Conservation (phyloP, 208 protist species). For the Wallacemonas rigidus region DNA sequence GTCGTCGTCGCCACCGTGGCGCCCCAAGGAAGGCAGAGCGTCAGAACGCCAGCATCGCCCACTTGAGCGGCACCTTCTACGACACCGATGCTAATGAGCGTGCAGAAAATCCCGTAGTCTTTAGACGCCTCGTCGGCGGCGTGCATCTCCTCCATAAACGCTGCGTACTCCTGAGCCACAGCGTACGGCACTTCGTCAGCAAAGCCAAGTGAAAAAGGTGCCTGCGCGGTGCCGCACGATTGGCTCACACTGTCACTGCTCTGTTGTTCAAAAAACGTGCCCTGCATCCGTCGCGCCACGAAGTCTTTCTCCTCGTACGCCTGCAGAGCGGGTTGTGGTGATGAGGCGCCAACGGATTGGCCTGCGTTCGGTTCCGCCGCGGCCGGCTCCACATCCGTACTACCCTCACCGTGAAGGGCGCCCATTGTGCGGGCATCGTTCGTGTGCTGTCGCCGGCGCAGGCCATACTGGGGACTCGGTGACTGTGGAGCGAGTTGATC, state of each 20-base stretch:
- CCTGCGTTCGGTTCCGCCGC: neutral
- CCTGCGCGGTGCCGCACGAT: neutral
- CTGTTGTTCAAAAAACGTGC: constrained; percentile 2
- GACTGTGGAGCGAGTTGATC: constrained; percentile 39
- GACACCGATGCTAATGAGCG: constrained; percentile 33
- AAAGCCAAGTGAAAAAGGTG: constrained; percentile 30
- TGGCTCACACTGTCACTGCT: neutral
- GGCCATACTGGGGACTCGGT: constrained; percentile 20
- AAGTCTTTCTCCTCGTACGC: constrained; percentile 25
- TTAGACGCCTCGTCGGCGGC: constrained; percentile 61
- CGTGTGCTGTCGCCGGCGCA: constrained; percentile 10
- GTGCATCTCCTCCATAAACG: constrained; percentile 64
- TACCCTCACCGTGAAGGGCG: neutral
- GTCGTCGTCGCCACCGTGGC: constrained; percentile 61
- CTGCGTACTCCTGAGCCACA: constrained; percentile 49
- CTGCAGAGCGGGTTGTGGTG: neutral
- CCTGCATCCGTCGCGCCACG: neutral
- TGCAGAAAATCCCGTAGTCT: constrained; percentile 81
- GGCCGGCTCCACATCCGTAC: neutral
- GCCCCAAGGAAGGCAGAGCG: constrained; percentile 66
- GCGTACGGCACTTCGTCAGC: constrained; percentile 45
- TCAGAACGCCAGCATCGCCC: constrained; percentile 50
- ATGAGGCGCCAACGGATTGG: neutral
- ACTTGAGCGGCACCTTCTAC: constrained; percentile 53
- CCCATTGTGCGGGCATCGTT: neutral